Evolutionary conservation across 2,329 filamentous ascomycete species (phyloP), one percentile per base, ranked within the genome.

Genomic region (Penicillium sp.): DNA sequence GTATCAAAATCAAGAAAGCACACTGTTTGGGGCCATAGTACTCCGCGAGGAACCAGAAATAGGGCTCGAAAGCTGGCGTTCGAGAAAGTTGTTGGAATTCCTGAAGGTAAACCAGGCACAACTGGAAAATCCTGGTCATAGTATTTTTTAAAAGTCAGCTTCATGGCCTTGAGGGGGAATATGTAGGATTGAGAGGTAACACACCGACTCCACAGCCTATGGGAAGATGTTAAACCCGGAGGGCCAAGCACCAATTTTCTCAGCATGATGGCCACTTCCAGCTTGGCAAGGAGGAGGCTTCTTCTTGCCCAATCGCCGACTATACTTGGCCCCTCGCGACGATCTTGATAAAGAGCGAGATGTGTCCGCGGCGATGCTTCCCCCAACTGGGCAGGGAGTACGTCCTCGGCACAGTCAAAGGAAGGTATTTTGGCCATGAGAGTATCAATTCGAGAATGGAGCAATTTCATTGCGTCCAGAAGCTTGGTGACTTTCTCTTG

Each of bases 31-130:
- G 50, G 1, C 18, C 41, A 31, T 58, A 41, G 18, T 53, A 50
- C 6, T 36, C 36, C 13, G 47, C 41, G 33, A 51, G 51, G 35
- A 55, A 58, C 60, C 57, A 62, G 31, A 14, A 18, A 36, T 58
- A 62, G 2, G 57, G 60, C 19, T 50, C 24, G 14, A 60, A 62
- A 13, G 52, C 41, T 9, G 57, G 43, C 9, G 13, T 36, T 10
- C 18, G 13, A 13, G 18, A 60, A 33, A 62, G 55, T 4, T 53
- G 18, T 9, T 49, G 33, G 51, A 55, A 60, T 16, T n/a, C 49
- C 9, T 43, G 36, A 5, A 55, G 33, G 36, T 50, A 61, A 14
- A 31, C 4, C 5, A 56, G 31, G 13, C 52, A 59, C 16, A 61
- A 27, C 31, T 43, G 56, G 6, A 40, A 18, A 19, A 51, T 47